phyloP scores from a whole-genome alignment of 2,329 filamentous ascomycete species.

The Didymella glomerata region DNA sequence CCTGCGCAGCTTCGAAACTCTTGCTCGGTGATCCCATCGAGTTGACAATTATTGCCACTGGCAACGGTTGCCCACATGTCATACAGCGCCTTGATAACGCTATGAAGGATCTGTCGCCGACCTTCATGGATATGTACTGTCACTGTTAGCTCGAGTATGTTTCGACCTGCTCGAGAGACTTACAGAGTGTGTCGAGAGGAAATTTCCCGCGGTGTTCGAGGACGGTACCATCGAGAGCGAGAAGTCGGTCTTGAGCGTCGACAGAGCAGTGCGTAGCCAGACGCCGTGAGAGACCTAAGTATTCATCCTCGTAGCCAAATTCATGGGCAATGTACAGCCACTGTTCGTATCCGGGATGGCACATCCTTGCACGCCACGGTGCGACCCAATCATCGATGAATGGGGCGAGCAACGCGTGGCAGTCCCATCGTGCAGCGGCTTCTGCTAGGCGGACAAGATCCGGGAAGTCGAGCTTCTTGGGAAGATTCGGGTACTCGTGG shows the following conservation, averaged over 20 bases:
- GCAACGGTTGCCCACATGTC: conserved; percentile 4
- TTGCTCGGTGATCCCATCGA: not conserved
- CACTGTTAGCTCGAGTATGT: not conserved
- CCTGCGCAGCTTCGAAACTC: conserved; percentile 5
- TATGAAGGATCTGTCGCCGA: conserved; percentile 9
- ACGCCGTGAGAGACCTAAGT: conserved; percentile 20
- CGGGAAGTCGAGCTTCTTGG: conserved; percentile 31
- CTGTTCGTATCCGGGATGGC: conserved; percentile 27
- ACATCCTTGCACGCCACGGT: conserved; percentile 16
- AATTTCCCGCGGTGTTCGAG: conserved; percentile 3
- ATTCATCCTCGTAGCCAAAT: conserved; percentile 35
- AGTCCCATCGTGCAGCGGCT: conserved; percentile 40
- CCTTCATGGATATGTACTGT: conserved; percentile 6
- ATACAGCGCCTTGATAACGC: conserved; percentile 8
- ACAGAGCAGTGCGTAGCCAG: conserved; percentile 9
- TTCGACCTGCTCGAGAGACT: not conserved
- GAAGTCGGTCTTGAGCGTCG: conserved; percentile 1
- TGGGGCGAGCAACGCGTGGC: conserved; percentile 21
- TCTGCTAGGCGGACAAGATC: conserved; percentile 40
- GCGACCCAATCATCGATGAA: conserved; percentile 26
- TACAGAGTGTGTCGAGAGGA: conserved; percentile 9
- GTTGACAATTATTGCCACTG: conserved; percentile 5
- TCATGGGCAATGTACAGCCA: conserved; percentile 40
- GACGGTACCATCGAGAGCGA: not conserved
- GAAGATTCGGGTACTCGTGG: conserved; percentile 35